Base-by-base conservation (phyloP, 139 green algal genomes). In the Coelastrella sp. region DNA sequence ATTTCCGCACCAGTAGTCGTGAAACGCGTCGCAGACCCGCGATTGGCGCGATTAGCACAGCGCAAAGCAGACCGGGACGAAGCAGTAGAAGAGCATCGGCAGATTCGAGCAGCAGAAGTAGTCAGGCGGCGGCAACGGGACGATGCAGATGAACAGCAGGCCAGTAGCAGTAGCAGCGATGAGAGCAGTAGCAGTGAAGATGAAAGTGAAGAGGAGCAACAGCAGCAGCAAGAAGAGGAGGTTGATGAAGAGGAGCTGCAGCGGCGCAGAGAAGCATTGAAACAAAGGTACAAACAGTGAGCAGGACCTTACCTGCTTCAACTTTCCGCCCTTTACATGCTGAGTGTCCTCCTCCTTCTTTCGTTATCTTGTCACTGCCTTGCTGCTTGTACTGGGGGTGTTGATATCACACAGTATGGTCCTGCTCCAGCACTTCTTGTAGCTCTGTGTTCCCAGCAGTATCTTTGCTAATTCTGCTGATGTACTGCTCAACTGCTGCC, bases 1-100 rank as follows among this genome's bases (percentile, higher is more conserved):
- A 81, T 94, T 19, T 81, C 89, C 25, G 90, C 92, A 0, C 92
- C 94, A 4, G 92, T 96, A 27, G 89, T 97, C 8, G 60, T 96
- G 2, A 93, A 93, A 62, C 89, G 76, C 27, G 89, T 71, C 8
- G 94, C 92, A 38, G 93, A 96, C 45, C 90, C 92, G 0, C 87
- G 94, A 6, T 80, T 96, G 23, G 62, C 76, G 1, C 90, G 93
- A 30, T 81, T 96, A 37, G 87, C 76, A 63, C 83, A 88, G 27
- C 76, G 73, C 0, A 57, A 51, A 34, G 78, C 85, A n/a, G 90
- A 92, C 34, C 57, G 71, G 19, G 85, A 90, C 23, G 87, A 91
- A 30, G 84, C 83, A 25, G n/a, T 86, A 23, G 30, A 76, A 37
- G 69, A 81, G 48, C 85, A 87, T 51, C 64, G 87, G 5, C 84